A percentile compares a stretch with the other conserved stretches of the same genome.
Evolutionary conservation across 371 early-diverging fungal genomes (phyloP).

Genomic region (Rhizopus arrhizus): DNA sequence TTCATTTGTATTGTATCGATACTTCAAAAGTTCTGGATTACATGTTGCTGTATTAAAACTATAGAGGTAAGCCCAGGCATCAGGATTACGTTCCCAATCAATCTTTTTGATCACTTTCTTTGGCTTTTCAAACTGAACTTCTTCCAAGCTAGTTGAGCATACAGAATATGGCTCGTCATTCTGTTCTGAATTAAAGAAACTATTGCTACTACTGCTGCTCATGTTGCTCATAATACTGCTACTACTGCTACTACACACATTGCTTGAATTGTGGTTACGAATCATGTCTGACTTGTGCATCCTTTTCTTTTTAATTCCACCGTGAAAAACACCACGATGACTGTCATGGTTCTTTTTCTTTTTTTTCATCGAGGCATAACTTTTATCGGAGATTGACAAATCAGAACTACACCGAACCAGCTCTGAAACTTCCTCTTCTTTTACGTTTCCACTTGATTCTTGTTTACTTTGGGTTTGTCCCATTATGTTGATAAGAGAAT

Average conservation of each 20-base stretch:
- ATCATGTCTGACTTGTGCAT: background rate
- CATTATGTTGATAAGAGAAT: background rate
- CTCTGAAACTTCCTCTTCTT: background rate
- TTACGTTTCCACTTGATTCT: background rate
- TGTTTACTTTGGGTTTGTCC: conserved; percentile 3
- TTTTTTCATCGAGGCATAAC: conserved; percentile 3
- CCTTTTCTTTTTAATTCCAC: conserved; percentile 2
- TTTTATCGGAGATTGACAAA: conserved; percentile 5
- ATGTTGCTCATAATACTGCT: background rate
- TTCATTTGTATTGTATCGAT: conserved; percentile 23
- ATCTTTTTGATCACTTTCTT: conserved; percentile 6
- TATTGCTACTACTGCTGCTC: background rate
- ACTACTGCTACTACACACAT: background rate
- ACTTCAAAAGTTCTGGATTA: conserved; percentile 26
- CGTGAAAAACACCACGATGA: conserved; percentile 1
- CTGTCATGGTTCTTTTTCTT: background rate
- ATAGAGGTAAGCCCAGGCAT: conserved; percentile 61
- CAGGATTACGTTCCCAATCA: conserved; percentile 30
- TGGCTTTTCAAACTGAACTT: background rate
- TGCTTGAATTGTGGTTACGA: background rate
- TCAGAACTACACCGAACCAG: background rate
- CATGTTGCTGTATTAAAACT: conserved; percentile 42
- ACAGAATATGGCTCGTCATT: background rate
- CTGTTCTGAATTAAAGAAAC: conserved; percentile 1
- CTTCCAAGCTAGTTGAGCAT: background rate